Evolutionary conservation across 352 stramenopile species (phyloP).

Genomic region (Phytophthora pseudosyringae): DNA sequence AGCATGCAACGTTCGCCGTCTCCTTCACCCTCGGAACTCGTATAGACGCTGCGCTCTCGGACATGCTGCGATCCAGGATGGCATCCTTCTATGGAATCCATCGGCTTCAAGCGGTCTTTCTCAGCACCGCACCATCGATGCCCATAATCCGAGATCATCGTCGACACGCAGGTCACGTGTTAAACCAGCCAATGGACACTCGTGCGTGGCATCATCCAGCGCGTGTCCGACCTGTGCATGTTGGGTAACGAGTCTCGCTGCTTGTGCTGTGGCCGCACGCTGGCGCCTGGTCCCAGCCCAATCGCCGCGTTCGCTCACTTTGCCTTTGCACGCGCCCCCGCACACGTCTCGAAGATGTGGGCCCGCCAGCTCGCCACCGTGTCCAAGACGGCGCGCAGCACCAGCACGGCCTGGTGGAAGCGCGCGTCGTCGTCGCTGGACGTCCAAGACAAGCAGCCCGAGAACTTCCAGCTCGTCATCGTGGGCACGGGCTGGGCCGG

Average conservation of each 20-base stretch:
- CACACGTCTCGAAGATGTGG: conserved; percentile 21
- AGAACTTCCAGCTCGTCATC: conserved; percentile 79
- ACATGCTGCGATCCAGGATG: too few relatives aligned
- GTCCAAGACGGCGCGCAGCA: conserved; percentile 28
- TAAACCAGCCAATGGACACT: conserved; percentile 21
- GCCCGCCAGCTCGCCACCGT: conserved; percentile 28
- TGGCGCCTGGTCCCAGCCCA: conserved; percentile 6
- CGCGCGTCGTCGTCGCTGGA: conserved; percentile 31
- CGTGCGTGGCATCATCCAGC: conserved; percentile 16
- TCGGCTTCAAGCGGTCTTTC: conserved; percentile 8
- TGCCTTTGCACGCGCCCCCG: neutral
- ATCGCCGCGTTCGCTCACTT: conserved; percentile 16
- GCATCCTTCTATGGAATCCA: too few relatives aligned
- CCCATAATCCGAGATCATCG: conserved; percentile 16
- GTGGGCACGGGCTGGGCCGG: conserved; percentile 82
- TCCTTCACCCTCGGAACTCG: neutral
- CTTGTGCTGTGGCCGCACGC: neutral
- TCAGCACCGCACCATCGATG: conserved; percentile 8
- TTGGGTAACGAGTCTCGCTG: conserved; percentile 17
- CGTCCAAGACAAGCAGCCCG: conserved; percentile 52
- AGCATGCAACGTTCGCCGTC: neutral
- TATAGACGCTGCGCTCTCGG: neutral
- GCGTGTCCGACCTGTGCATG: conserved; percentile 4
- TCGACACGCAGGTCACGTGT: conserved; percentile 3
- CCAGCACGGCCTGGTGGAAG: conserved; percentile 32